Base-by-base conservation (phyloP, 345 rosid genomes). In the Hirschfeldia incana region DNA sequence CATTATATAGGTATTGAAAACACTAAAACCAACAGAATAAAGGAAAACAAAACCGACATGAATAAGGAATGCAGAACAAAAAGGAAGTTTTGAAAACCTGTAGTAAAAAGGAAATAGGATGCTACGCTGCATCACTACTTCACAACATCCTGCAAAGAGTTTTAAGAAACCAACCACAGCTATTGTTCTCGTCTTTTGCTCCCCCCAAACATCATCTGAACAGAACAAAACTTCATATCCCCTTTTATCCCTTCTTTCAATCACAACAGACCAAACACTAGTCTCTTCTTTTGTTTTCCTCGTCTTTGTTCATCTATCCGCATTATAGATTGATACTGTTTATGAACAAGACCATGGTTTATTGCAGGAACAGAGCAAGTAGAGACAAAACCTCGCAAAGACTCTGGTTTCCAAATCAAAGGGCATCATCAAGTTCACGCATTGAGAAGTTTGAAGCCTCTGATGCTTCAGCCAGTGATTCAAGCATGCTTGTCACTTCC, bases 401-500 rank as follows among this genome's bases (percentile, higher is more conserved):
- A 72, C 29, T 72, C 81, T 42, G 70, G 28, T 67, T 46, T 57
- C 17, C 17, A 33, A 17, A 10, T 80, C 73, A 80, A 76, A 80
- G 83, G 0, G 83, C 73, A 26, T 0, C 69, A 59, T 80, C 83
- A 44, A 80, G 76, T 57, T 76, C 83, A 69, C 69, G 79, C 80
- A 70, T 76, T 0, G 80, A 75, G 15, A 46, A 46, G 15, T 46
- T 46, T 5, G 21, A 51, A 75, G 73, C 67, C 12, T 65, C 81
- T 36, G 84, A 81, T 36, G 78, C 78, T 63, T 81, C 84, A 37
- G 81, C 84, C 55, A 81, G 68, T 34, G 84, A 81, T 67, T 81
- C 81, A 68, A 81, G 78, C 84, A 81, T 81, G 71, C 78, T 72
- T 59, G 75, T 77, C 11, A 81, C 84, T 69, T 81, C 84, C 11